Base-by-base conservation (phyloP, 148 eudicot species). In the Euryodendron excelsum region DNA sequence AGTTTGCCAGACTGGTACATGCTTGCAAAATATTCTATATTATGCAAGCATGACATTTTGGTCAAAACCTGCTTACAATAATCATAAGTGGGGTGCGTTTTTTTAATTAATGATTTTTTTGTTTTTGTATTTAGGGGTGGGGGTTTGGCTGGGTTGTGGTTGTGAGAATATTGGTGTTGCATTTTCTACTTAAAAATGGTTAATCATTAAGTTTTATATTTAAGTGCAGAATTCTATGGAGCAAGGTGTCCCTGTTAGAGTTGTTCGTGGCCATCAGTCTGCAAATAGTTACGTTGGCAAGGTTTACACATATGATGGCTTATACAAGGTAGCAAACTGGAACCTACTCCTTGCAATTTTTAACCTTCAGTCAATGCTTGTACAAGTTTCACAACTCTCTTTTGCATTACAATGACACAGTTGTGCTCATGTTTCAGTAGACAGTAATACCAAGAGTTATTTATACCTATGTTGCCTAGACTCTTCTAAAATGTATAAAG, bases 271-370 rank as follows among this genome's bases (percentile, higher is more conserved):
- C 36, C 93, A 86, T 83, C 60, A 65, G 69, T 84, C 79, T 75
- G 45, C 63, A 50, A 83, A 55, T 33, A 91, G 93, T 63, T 91
- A 90, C 70, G 85, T 87, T 5, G 91, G 93, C 23, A 91, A 85
- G 68, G 85, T 90, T 28, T 91, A 91, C 79, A 84, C 96, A 1
- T 91, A 90, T 65, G 93, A 88, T 88, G 96, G 96, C 58, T 81
- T 91, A 64, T 93, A 93, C 39, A 80, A 90, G 91, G 98, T 93
- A 84, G 30, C 4, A 69, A 56, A 34, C 5, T 23, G 58, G 3
- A 62, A 74, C 28, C 14, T 41, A 12, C 20, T 34, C 20, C 18
- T 69, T 41, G 17, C 28, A 37, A 39, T 37, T 69, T 69, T 2
- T 44, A 2, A 4, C 31, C 50, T 68, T 25, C 50, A 41, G 30